Evolutionary conservation across 495 filamentous ascomycete species (phyloP), one percentile per base, ranked within the genome.

Genomic region (Podospora pseudoanserina): DNA sequence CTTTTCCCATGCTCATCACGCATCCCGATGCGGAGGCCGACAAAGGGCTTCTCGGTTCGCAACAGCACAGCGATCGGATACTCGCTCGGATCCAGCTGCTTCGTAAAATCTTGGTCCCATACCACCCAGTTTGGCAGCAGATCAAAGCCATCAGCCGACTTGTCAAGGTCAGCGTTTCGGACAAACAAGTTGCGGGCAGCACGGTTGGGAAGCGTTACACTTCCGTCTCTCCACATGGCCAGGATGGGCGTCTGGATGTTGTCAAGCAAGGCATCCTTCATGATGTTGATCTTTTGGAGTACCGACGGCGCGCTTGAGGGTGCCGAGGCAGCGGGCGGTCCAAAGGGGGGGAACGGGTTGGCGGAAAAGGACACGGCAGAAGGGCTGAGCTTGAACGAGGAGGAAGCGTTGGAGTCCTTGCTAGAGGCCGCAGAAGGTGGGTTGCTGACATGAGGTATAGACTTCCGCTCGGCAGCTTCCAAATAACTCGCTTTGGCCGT

Each of bases 251-350:
- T 85, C 64, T 87, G 83, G 60, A 89, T 89, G 53, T 84, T 85
- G 70, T 92, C 87, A 5, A 92, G 77, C 30, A 92, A 82, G 13
- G 88, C 87, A 78, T 91, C 90, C 71, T 91, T 91, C 81, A 92
- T 84, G 61, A 86, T 78, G 32, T 81, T 85, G 55, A 89, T 79
- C 73, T 91, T 92, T 70, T 90, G 85, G 18, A 90, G 77, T 1
- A 85, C 79, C 6, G 87, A 86, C 18, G 88, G 87, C 20, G 84
- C 74, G 61, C 81, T 81, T 5, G 85, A 79, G 7, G 79, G 71
- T 19, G 81, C 75, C 3, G 80, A 75, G 53, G 77, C 79, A 0
- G 81, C 76, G 1, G 89, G 89, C 4, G 87, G 86, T 3, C 86
- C 88, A 65, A 83, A 76, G 3, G 87, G 87, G 39, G 86, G 86